Evolutionary conservation across 2,329 filamentous ascomycete genomes (phyloP).

Genomic region (Colletotrichum tabaci): DNA sequence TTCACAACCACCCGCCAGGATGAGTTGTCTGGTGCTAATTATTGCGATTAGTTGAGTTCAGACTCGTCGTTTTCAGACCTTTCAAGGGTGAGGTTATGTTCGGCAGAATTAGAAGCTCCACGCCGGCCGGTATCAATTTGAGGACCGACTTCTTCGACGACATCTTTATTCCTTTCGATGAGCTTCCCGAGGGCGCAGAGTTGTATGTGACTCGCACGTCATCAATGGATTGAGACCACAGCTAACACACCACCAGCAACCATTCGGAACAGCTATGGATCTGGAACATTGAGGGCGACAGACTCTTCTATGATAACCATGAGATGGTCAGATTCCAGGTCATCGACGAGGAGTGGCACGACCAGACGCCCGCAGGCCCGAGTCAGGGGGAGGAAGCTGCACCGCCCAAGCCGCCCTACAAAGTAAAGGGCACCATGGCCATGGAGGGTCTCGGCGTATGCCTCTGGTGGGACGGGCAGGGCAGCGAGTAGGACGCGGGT

Average conservation of each 20-base stretch:
- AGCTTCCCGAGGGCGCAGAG: slow-evolving; percentile 81
- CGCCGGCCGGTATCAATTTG: slow-evolving; percentile 81
- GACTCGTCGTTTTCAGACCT: slow-evolving; percentile 92
- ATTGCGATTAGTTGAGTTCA: slow-evolving; percentile 82
- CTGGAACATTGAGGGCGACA: slow-evolving; percentile 82
- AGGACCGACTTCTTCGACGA: slow-evolving; percentile 95
- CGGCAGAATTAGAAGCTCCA: slow-evolving; percentile 84
- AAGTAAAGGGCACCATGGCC: slow-evolving; percentile 76
- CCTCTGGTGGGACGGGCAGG: slow-evolving; percentile 71
- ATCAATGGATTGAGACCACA: slow-evolving; percentile 18
- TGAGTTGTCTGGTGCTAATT: slow-evolving; percentile 37
- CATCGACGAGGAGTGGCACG: slow-evolving; percentile 90
- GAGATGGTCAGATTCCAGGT: slow-evolving; percentile 91
- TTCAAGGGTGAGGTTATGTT: slow-evolving; percentile 95
- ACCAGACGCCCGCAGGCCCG: slow-evolving; percentile 83
- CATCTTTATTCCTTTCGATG: slow-evolving; percentile 82
- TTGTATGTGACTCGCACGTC: slow-evolving; percentile 71
- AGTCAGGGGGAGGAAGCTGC: slow-evolving; percentile 73
- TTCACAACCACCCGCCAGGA: neutral
- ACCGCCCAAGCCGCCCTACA: slow-evolving; percentile 78
- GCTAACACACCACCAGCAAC: slow-evolving; percentile 66
- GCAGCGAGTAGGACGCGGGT: slow-evolving; percentile 27
- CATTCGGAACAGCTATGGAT: slow-evolving; percentile 86
- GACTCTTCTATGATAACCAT: slow-evolving; percentile 90
- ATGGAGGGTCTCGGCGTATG: slow-evolving; percentile 74